A percentile compares a stretch with the other conserved stretches of the same genome.
Conservation (phyloP, 805 yeast genomes). For the Monosporozyma unispora region DNA sequence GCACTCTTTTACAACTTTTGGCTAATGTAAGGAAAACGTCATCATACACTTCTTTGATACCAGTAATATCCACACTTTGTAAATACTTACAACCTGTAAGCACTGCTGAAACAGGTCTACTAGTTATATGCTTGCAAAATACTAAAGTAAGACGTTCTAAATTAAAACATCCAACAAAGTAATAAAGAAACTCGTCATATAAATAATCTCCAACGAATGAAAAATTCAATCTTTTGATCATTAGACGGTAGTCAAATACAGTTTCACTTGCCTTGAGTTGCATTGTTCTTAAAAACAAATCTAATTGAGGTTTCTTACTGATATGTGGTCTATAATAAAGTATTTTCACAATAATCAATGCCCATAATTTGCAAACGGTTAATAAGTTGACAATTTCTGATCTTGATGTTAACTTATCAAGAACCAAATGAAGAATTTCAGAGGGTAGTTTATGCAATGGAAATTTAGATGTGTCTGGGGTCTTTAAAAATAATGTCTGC, state of each 20-base stretch:
- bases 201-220: slow-evolving; percentile 63
- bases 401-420: slow-evolving; percentile 53
- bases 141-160: slow-evolving; percentile 82
- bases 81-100: slow-evolving; percentile 57
- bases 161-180: slow-evolving; percentile 60
- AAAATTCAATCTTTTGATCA: slow-evolving; percentile 72
- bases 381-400: slow-evolving; percentile 52
- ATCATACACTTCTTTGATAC: slow-evolving; percentile 62
- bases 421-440: slow-evolving; percentile 54
- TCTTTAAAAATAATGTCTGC: background rate
- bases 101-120: slow-evolving; percentile 51
- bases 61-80: slow-evolving; percentile 83
- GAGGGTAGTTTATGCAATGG: slow-evolving; percentile 36
- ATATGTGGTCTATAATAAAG: slow-evolving; percentile 85
- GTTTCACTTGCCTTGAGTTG: slow-evolving; percentile 30
- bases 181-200: slow-evolving; percentile 50
- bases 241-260: slow-evolving; percentile 56
- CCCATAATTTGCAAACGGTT: slow-evolving; percentile 75
- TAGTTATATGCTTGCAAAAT: slow-evolving; percentile 60
- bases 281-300: slow-evolving; percentile 33
- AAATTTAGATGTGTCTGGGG: slow-evolving; percentile 8
- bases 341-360: slow-evolving; percentile 63
- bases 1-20: slow-evolving; percentile 60
- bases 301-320: slow-evolving; percentile 44
- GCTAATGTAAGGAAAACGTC: slow-evolving; percentile 63